Percentiles rank a stretch among this genome's conserved stretches.
Evolutionary conservation across 441 rosid genomes (phyloP).

Genomic region (Arabidopsis hybrid): DNA sequence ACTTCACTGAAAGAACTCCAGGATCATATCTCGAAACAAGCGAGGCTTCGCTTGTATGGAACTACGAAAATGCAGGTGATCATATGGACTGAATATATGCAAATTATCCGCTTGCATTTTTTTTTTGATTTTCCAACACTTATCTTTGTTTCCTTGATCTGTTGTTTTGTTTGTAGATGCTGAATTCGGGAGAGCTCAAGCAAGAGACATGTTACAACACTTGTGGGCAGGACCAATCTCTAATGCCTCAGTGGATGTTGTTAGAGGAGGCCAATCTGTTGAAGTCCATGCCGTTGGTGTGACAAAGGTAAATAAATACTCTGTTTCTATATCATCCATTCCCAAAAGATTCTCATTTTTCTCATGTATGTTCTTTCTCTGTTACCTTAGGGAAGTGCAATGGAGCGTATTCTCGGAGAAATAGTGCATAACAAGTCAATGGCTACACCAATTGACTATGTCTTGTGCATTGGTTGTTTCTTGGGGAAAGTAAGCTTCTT

Average conservation of each 20-base stretch:
- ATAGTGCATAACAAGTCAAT: conserved; percentile 83
- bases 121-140: too few species aligned
- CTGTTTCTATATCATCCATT: not conserved
- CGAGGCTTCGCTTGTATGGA: conserved; percentile 95
- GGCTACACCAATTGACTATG: conserved; percentile 90
- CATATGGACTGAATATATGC: not conserved
- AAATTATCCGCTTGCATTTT: too few species aligned
- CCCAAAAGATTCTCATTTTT: conserved; percentile 14
- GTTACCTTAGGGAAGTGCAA: conserved; percentile 82
- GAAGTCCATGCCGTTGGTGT: conserved; percentile 98
- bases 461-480: conserved; percentile 89
- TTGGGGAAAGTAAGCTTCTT: conserved; percentile 69
- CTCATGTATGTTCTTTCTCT: conserved; percentile 16
- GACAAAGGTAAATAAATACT: conserved; percentile 69
- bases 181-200: conserved; percentile 96
- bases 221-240: conserved; percentile 98
- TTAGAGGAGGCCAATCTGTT: conserved; percentile 87
- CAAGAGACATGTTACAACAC: conserved; percentile 98
- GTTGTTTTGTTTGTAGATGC: conserved; percentile 51
- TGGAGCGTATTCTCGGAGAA: conserved; percentile 86
- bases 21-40: conserved; percentile 79
- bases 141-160: not conserved
- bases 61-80: conserved; percentile 90
- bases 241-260: conserved; percentile 94
- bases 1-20: conserved; percentile 95